Base-by-base conservation (phyloP, 176 grass and related monocot species). In the Musa schizocarpa region DNA sequence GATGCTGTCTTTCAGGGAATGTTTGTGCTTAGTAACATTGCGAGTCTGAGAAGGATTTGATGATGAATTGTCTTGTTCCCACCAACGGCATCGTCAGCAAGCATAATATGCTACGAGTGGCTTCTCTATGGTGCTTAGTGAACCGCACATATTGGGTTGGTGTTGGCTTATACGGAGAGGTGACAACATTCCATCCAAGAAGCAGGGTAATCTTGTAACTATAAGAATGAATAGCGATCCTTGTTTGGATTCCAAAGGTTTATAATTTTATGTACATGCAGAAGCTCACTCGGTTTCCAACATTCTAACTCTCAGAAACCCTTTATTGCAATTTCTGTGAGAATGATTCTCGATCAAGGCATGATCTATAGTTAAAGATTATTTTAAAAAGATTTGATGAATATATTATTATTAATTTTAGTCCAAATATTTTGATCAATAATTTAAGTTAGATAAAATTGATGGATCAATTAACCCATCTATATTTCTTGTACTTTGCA, bases 241-340 rank as follows among this genome's bases (percentile, higher is more conserved):
- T 49, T 92, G 83, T 78, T 79, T 88, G 69, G 93, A 96, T 92
- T 96, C 86, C 86, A 96, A 96, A 96, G 92, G 92, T 96, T 79
- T 13, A 8, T 20, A 49, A 63, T 81, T 81, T 54, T 48, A 70
- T 65, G 3, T 24, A 34, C 17, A 53, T 81, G 68, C 27, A 63
- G 19, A 63, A 79, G 9, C 27, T 71, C 26, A 50, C 24, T 77
- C 53, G 20, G 22, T 53, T 68, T 19, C 43, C 76, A 2, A 49
- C 34, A 10, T 34, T 34, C 72, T 83, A 78, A 84, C 53, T 20
- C 16, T 13, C 20, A 53, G 74, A 24, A 24, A 58, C 21, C 65
- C 26, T 43, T 20, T 72, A 82, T 3, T 88, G 74, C 89, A 96
- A 89, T 89, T 96, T 68, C 83, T 70, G 89, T 89, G 53, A 81